phyloP scores from a whole-genome alignment of 179 eudicot species.

The Spinacia oleracea region DNA sequence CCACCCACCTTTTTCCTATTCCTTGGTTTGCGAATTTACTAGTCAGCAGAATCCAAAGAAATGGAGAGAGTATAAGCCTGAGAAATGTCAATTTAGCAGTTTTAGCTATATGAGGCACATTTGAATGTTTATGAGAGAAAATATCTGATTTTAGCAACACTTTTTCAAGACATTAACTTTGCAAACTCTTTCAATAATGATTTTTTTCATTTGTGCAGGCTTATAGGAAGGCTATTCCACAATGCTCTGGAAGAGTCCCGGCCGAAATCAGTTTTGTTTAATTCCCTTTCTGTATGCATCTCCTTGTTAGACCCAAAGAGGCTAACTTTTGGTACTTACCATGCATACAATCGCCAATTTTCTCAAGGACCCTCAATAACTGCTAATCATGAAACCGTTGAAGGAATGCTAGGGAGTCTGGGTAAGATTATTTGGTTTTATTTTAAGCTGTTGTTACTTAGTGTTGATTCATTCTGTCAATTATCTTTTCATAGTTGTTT shows the following conservation, averaged over 20 bases:
- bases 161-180: background rate
- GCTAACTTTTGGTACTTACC: conserved; percentile 59
- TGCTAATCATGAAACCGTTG: conserved; percentile 77
- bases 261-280: conserved; percentile 88
- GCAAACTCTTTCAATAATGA: background rate
- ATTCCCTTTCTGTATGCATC: conserved; percentile 86
- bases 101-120: background rate
- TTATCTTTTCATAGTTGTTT: background rate
- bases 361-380: conserved; percentile 58
- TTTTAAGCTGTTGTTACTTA: background rate
- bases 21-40: too few species aligned
- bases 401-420: conserved; percentile 85
- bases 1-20: too few species aligned
- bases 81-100: background rate
- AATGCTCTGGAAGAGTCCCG: conserved; percentile 90
- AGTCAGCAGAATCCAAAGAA: background rate
- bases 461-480: conserved; percentile 1
- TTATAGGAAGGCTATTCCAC: conserved; percentile 75
- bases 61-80: conserved; percentile 1
- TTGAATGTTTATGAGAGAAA: background rate
- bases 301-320: conserved; percentile 95
- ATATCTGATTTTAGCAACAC: background rate
- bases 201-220: conserved; percentile 49
- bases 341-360: conserved; percentile 67
- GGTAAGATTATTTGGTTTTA: conserved; percentile 43